A percentile compares a stretch with the other conserved stretches of the same genome.
These are phyloP conservation scores for Nakazawaea ambrosiae DNA, from an alignment of 805 yeast genomes.

Conservation along the genomic window DNA sequence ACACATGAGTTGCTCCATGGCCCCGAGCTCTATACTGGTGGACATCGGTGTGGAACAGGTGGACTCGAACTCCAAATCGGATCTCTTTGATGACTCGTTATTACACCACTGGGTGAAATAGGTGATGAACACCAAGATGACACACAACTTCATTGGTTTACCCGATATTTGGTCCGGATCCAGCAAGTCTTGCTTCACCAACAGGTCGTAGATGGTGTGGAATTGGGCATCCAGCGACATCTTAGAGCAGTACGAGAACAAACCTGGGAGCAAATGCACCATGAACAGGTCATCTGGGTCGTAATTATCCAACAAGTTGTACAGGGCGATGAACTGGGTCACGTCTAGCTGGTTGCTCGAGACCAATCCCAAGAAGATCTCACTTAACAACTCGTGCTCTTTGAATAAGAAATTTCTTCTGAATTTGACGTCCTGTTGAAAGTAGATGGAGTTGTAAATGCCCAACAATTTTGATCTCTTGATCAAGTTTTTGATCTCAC, in stretches of 20 bases:
- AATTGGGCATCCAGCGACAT: slow-evolving; percentile 29
- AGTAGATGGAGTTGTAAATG: slow-evolving; percentile 33
- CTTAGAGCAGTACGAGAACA: slow-evolving; percentile 38
- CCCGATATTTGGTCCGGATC: slow-evolving; percentile 35
- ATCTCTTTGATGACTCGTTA: slow-evolving; percentile 30
- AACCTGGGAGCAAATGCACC: slow-evolving; percentile 57
- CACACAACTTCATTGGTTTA: slow-evolving; percentile 40
- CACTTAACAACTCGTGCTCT: slow-evolving; percentile 69
- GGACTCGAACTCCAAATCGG: slow-evolving; percentile 43
- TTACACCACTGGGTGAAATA: slow-evolving; percentile 67
- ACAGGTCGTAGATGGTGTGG: slow-evolving; percentile 27
- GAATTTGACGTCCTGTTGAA: slow-evolving; percentile 43
- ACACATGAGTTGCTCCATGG: slow-evolving; percentile 60
- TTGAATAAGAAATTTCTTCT: slow-evolving; percentile 55
- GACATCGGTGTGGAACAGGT: slow-evolving; percentile 56
- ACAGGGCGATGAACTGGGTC: slow-evolving; percentile 29
- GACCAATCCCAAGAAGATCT: slow-evolving; percentile 48
- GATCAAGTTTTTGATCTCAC: slow-evolving; percentile 43
- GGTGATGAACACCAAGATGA: slow-evolving; percentile 46
- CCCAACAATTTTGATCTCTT: slow-evolving; percentile 50
- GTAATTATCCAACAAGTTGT: slow-evolving; percentile 40
- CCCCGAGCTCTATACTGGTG: slow-evolving; percentile 54
- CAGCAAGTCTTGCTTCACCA: slow-evolving; percentile 24
- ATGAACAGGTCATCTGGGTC: slow-evolving; percentile 57
- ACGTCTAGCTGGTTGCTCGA: slow-evolving; percentile 27